Evolutionary conservation across 441 rosid genomes (phyloP).

Genomic region (Mallotus japonicus): DNA sequence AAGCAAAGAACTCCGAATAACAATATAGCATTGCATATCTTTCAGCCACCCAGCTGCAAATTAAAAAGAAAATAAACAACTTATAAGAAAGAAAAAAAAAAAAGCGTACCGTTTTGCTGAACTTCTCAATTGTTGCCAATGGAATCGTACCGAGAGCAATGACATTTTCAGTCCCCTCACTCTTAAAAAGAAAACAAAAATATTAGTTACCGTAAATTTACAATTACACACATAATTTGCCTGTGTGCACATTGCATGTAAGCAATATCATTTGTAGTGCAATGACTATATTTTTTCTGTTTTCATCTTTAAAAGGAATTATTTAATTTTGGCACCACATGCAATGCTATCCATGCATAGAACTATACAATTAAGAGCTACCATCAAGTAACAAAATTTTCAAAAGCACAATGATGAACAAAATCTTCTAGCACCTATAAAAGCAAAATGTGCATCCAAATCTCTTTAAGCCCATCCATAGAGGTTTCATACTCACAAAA

Average conservation of each 20-base stretch:
- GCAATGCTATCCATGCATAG: not conserved
- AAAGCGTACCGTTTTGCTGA: slow-evolving; percentile 69
- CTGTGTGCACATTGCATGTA: not conserved
- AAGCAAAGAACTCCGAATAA: slow-evolving; percentile 8
- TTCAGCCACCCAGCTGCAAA: not conserved
- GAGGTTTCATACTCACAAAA: too few species aligned
- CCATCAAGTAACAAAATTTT: not conserved
- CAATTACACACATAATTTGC: slow-evolving; percentile 6
- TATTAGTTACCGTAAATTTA: slow-evolving; percentile 13
- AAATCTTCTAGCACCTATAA: too few species aligned
- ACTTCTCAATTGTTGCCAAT: slow-evolving; percentile 82
- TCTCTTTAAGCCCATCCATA: too few species aligned
- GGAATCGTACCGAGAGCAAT: slow-evolving; percentile 88
- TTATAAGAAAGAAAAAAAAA: slow-evolving; percentile 15
- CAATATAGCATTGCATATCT: not conserved
- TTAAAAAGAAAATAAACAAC: not conserved
- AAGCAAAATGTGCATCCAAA: too few species aligned
- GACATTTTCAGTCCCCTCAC: slow-evolving; percentile 74
- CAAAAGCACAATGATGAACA: too few species aligned
- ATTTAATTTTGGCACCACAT: not conserved
- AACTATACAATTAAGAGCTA: not conserved
- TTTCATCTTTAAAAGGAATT: not conserved
- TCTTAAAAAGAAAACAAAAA: slow-evolving; percentile 42
- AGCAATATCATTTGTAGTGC: not conserved
- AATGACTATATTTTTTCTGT: not conserved